Conservation (phyloP, 352 stramenopile species). For the Phytophthora vignae region DNA sequence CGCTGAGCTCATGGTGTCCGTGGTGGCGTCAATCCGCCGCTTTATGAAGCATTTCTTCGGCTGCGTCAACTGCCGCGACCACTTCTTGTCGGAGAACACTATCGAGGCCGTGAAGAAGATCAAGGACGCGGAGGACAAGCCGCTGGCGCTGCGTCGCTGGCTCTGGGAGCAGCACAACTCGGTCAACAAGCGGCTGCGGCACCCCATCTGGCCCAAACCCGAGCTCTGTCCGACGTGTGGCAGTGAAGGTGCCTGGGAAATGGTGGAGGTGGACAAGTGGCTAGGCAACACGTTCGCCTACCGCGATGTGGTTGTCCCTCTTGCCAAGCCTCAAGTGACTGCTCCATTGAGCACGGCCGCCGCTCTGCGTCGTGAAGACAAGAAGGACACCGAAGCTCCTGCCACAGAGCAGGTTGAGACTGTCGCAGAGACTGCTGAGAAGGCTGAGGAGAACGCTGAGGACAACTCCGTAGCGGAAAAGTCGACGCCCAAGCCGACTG, state of each 20-base stretch:
- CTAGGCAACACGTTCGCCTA: conserved; percentile 70
- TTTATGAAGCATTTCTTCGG: conserved; percentile 91
- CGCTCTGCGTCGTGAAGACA: conserved; percentile 30
- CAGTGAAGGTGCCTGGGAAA: conserved; percentile 61
- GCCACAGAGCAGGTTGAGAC: conserved; percentile 8
- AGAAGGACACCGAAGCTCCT: conserved; percentile 24
- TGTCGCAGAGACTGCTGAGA: too few species aligned
- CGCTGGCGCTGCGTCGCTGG: conserved; percentile 73
- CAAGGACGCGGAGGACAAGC: conserved; percentile 70
- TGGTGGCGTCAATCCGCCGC: conserved; percentile 77
- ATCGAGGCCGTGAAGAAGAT: conserved; percentile 74
- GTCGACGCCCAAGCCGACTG: conserved; percentile 13
- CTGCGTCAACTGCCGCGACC: conserved; percentile 78
- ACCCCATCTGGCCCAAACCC: conserved; percentile 81
- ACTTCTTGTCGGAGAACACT: conserved; percentile 84
- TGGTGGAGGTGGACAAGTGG: conserved; percentile 83
- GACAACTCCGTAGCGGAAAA: conserved; percentile 16
- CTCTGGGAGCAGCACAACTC: conserved; percentile 89
- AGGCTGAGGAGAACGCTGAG: too few species aligned
- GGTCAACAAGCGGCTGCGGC: conserved; percentile 80
- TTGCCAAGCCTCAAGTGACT: conserved; percentile 33
- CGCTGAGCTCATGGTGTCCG: conserved; percentile 67
- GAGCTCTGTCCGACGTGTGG: conserved; percentile 78
- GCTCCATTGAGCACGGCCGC: conserved; percentile 22
- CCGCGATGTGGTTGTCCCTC: conserved; percentile 59